These are phyloP conservation scores for Penicillium sp. DNA, from an alignment of 2,329 filamentous ascomycete species.

Conservation along the genomic window DNA sequence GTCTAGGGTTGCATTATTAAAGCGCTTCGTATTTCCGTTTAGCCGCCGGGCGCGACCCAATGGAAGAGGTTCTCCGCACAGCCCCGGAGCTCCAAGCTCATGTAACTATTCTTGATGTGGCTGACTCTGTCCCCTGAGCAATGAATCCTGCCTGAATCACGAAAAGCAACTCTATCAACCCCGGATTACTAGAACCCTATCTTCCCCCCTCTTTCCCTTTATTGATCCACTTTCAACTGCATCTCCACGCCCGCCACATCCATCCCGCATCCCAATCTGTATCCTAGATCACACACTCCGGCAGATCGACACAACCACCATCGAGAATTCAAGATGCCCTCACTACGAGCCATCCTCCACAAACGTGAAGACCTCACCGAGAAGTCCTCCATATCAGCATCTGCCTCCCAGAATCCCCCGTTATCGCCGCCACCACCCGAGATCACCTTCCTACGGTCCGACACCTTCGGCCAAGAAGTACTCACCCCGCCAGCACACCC, in stretches of 20 bases:
- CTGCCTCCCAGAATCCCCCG: slow-evolving; percentile 49
- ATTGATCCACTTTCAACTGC: background rate
- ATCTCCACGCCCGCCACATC: slow-evolving; percentile 7
- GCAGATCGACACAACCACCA: background rate
- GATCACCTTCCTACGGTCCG: slow-evolving; percentile 83
- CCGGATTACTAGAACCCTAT: slow-evolving; percentile 1
- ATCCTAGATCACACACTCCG: background rate
- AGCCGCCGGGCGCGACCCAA: slow-evolving; percentile 17
- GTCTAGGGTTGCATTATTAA: background rate
- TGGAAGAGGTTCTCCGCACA: slow-evolving; percentile 14
- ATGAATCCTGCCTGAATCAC: background rate
- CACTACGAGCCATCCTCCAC: slow-evolving; percentile 62
- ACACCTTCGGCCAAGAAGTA: slow-evolving; percentile 77
- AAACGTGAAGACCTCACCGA: slow-evolving; percentile 61
- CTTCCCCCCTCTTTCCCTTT: background rate
- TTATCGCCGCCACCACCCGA: slow-evolving; percentile 56
- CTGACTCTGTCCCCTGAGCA: background rate
- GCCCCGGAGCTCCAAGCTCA: slow-evolving; percentile 10
- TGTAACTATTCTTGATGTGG: slow-evolving; percentile 19
- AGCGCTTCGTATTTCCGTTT: slow-evolving; percentile 11
- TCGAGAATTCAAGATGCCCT: slow-evolving; percentile 52
- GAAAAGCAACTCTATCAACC: slow-evolving; percentile 1
- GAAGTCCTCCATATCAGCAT: slow-evolving; percentile 40
- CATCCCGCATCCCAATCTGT: slow-evolving; percentile 11
- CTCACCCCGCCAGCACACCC: slow-evolving; percentile 68